phyloP scores from a whole-genome alignment of 2,329 filamentous ascomycete genomes.

The Bipolaris bicolor region DNA sequence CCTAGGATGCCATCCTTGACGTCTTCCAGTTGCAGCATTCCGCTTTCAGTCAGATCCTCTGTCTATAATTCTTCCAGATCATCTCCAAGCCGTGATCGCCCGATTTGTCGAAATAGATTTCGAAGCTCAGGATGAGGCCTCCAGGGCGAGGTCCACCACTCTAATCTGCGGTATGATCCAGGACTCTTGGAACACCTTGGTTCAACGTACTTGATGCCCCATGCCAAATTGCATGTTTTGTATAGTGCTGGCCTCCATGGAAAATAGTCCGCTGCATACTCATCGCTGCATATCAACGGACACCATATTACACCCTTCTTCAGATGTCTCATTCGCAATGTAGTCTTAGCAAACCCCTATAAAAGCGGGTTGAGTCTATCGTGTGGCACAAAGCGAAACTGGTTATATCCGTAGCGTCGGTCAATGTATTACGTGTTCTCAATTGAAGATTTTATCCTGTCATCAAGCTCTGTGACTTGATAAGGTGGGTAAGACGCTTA shows the following conservation, averaged over 20 bases:
- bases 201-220: not conserved
- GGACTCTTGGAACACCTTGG: not conserved
- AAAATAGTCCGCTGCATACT: too few relatives aligned
- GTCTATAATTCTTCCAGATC: not conserved
- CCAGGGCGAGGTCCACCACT: not conserved
- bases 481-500: conserved; percentile 1
- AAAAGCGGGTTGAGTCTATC: not conserved
- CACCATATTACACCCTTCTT: conserved; percentile 3
- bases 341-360: not conserved
- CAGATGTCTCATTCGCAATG: not conserved
- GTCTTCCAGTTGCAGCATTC: too few relatives aligned
- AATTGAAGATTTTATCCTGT: not conserved
- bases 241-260: too few relatives aligned
- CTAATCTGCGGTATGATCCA: not conserved
- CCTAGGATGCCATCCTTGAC: too few relatives aligned
- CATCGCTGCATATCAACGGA: not conserved
- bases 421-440: too few relatives aligned
- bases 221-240: not conserved
- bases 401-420: too few relatives aligned
- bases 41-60: not conserved
- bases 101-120: not conserved
- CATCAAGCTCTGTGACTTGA: not conserved
- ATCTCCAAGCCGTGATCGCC: not conserved
- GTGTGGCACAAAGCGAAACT: not conserved
- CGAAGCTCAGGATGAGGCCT: not conserved